Evolutionary conservation across 805 yeast species (phyloP).

Genomic region (Candida boidinii): DNA sequence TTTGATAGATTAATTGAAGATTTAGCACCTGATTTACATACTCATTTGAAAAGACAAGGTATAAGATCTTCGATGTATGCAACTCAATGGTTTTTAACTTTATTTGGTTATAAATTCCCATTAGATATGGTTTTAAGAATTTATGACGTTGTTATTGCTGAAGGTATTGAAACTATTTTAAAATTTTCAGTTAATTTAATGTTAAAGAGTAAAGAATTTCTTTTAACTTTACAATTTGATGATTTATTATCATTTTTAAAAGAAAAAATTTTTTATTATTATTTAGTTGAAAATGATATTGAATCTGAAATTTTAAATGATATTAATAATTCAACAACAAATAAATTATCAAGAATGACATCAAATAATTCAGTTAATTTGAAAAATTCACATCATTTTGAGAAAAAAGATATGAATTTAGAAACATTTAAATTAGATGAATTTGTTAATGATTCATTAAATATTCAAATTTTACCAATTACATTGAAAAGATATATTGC

Average conservation of each 20-base stretch:
- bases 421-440: slow-evolving; percentile 55
- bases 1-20: slow-evolving; percentile 85
- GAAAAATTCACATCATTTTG: too few relatives aligned
- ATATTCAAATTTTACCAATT: slow-evolving; percentile 63
- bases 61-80: slow-evolving; percentile 93
- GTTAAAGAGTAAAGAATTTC: slow-evolving; percentile 51
- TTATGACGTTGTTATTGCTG: slow-evolving; percentile 80
- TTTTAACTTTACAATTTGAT: slow-evolving; percentile 66
- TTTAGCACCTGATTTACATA: slow-evolving; percentile 57
- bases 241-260: slow-evolving; percentile 68
- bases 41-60: slow-evolving; percentile 79
- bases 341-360: not conserved
- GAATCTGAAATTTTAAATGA: too few relatives aligned
- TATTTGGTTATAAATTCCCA: slow-evolving; percentile 94
- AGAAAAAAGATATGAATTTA: slow-evolving; percentile 11
- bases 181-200: slow-evolving; percentile 79
- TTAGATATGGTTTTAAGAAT: slow-evolving; percentile 79
- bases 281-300: slow-evolving; percentile 28
- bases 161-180: slow-evolving; percentile 82
- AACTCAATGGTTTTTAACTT: slow-evolving; percentile 93
- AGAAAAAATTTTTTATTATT: slow-evolving; percentile 67
- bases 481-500: slow-evolving; percentile 60
- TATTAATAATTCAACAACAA: not conserved
- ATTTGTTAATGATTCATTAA: slow-evolving; percentile 72
- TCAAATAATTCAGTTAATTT: too few relatives aligned